phyloP scores from a whole-genome alignment of 208 protist genomes.

The Plasmodiophora brassicae region DNA sequence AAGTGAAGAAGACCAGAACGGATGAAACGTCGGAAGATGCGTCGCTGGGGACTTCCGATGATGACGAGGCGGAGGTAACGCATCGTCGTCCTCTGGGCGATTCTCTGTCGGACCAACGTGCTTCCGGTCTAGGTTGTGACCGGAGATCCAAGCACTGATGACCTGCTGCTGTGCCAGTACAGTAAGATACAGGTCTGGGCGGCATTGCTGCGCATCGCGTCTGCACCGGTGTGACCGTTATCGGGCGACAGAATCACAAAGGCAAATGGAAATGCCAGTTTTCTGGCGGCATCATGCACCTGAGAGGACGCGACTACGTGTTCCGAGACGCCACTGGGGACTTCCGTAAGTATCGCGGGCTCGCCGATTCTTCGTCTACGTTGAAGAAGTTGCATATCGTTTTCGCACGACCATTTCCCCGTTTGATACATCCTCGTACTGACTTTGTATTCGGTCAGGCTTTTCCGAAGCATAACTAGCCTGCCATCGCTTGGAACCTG shows the following conservation, averaged over 20 bases:
- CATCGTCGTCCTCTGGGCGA: neutral
- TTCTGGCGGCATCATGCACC: neutral
- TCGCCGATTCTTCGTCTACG: too few species aligned
- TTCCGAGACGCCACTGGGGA: neutral
- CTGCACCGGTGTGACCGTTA: neutral
- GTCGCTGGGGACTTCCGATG: neutral
- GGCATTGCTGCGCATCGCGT: neutral
- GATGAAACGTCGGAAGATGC: neutral
- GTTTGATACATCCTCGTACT: too few species aligned
- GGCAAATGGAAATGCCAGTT: neutral
- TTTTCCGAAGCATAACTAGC: too few species aligned
- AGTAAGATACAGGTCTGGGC: neutral
- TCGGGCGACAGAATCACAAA: neutral
- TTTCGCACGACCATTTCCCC: too few species aligned
- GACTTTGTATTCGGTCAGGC: too few species aligned
- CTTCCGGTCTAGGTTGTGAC: neutral
- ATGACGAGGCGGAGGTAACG: too few species aligned
- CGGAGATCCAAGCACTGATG: neutral
- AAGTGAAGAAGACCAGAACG: neutral
- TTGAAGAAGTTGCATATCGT: too few species aligned
- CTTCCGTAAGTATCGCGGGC: neutral
- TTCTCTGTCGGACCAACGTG: neutral
- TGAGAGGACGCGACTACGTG: neutral
- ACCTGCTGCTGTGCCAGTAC: neutral
- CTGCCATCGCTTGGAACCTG: too few species aligned